phyloP scores from a whole-genome alignment of 257 asterid species.

The Solanum pimpinellifolium region DNA sequence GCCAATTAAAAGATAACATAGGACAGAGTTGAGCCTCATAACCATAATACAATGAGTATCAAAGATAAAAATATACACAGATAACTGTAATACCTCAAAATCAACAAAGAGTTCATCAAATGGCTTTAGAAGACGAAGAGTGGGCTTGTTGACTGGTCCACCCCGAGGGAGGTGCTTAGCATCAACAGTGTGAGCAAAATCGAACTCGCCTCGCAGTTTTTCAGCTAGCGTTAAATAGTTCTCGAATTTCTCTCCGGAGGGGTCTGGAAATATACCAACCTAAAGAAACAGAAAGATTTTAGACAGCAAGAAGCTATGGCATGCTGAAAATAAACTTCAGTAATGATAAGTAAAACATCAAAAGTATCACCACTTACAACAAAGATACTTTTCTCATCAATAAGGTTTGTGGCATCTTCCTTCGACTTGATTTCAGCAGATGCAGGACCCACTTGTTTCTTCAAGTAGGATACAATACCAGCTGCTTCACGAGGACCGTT shows the following conservation, averaged over 20 bases:
- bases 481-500: slow-evolving; percentile 86
- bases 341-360: background rate
- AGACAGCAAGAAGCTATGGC: background rate
- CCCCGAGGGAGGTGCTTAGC: slow-evolving; percentile 69
- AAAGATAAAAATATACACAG: background rate
- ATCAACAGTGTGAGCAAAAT: slow-evolving; percentile 63
- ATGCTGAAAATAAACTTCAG: background rate
- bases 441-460: slow-evolving; percentile 81
- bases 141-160: slow-evolving; percentile 56
- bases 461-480: slow-evolving; percentile 59
- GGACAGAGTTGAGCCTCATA: background rate
- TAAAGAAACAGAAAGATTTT: background rate
- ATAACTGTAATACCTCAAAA: slow-evolving; percentile 31
- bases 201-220: slow-evolving; percentile 56
- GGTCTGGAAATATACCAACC: slow-evolving; percentile 73
- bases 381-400: slow-evolving; percentile 46
- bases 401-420: slow-evolving; percentile 40
- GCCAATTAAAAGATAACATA: background rate
- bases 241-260: slow-evolving; percentile 53
- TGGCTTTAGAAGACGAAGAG: slow-evolving; percentile 73
- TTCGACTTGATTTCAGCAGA: slow-evolving; percentile 60
- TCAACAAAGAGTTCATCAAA: slow-evolving; percentile 72
- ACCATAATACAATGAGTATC: background rate
- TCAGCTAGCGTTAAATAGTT: slow-evolving; percentile 56
- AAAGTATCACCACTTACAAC: slow-evolving; percentile 30